Base-by-base conservation (phyloP, 352 stramenopile genomes). In the Globisporangium parvum region DNA sequence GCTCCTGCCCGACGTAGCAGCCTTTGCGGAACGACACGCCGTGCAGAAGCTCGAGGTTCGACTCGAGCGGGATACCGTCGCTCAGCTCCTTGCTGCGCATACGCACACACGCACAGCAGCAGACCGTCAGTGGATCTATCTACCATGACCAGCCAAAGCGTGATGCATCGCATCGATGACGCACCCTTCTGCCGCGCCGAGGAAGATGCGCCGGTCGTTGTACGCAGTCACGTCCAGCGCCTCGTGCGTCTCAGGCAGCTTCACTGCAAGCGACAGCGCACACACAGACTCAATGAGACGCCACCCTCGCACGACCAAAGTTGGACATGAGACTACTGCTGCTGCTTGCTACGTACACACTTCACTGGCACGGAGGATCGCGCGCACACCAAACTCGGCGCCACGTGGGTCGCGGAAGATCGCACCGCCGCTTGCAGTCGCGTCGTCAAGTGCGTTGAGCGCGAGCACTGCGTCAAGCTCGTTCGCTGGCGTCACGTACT, bases 1-100 rank as follows among this genome's bases (percentile, higher is more conserved):
- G 78, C 62, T 98, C 94, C 71, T 98, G 94, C 2, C 94, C 94
- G 17, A 98, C 75, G 64, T 98, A 98, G 77, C 94, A 98, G 8
- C 94, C 94, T 68, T 98, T 98, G 40, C 75, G 71, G 68, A 98
- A 98, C 15, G 75, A 93, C 35, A 98, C 85, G 33, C 85, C 89
- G 47, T 83, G 70, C 37, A 98, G 65, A 35, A 97, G 71, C 42
- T 98, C 93, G 2, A 98, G 65, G 54, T 97, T 98, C 47, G 74
- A 92, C 62, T 98, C 93, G 0, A 98, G 75, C 10, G 93, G 93
- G 51, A 98, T 97, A 2, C 61, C 61, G 17, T 95, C 89, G 23
- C 67, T 69, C 55, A 96, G 57, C 47, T 96, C 88, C 39, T 70
- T 67, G 42, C 88, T 92, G 48, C 2, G 58, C 8, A 51, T 45